Conservation (phyloP, 192 early-diverging fungal species). For the Helicostylum pulchrum region DNA sequence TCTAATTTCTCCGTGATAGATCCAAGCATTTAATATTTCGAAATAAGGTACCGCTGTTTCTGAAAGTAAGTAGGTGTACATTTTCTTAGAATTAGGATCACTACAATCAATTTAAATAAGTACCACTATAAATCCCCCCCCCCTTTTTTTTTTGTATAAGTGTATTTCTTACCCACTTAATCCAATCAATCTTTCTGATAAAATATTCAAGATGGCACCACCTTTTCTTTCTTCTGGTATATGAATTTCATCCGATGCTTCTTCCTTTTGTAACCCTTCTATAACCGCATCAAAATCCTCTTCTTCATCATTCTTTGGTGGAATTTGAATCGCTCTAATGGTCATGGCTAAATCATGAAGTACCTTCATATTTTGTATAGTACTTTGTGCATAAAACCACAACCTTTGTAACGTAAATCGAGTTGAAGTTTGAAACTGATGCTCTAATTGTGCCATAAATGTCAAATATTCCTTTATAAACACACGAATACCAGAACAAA, state of each 20-base stretch:
- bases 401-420: slow-evolving; percentile 89
- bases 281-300: slow-evolving; percentile 37
- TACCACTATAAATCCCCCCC: too few relatives aligned
- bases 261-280: slow-evolving; percentile 39
- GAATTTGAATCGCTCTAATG: slow-evolving; percentile 35
- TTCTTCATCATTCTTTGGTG: slow-evolving; percentile 32
- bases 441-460: slow-evolving; percentile 87
- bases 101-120: slow-evolving; percentile 32
- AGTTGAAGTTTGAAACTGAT: slow-evolving; percentile 64
- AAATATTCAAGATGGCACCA: slow-evolving; percentile 72
- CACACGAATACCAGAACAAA: slow-evolving; percentile 75
- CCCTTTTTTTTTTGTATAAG: neutral
- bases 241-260: slow-evolving; percentile 40
- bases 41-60: slow-evolving; percentile 80
- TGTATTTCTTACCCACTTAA: slow-evolving; percentile 60
- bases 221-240: slow-evolving; percentile 61
- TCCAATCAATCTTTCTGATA: slow-evolving; percentile 64
- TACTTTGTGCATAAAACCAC: slow-evolving; percentile 86
- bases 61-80: slow-evolving; percentile 78
- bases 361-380: slow-evolving; percentile 53
- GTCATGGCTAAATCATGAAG: slow-evolving; percentile 43
- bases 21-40: slow-evolving; percentile 83
- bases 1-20: slow-evolving; percentile 83
- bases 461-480: slow-evolving; percentile 82
- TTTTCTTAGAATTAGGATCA: slow-evolving; percentile 66